Conservation (phyloP, 345 rosid genomes). For the Eucalyptus camaldulensis region DNA sequence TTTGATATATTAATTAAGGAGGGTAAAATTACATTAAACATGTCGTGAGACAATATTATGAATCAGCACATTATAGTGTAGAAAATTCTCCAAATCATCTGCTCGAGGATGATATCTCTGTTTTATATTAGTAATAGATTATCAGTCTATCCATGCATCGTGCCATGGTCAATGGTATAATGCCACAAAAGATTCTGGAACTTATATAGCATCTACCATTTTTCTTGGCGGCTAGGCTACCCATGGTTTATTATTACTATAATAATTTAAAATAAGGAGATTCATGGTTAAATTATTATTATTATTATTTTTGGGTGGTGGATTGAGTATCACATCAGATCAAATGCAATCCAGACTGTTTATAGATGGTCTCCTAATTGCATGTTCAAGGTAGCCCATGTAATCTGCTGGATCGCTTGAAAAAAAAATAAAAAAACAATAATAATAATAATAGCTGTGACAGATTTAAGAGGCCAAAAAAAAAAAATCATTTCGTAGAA, state of each 20-base stretch:
- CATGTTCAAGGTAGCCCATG: neutral
- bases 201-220: neutral
- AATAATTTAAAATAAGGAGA: neutral
- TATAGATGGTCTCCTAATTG: neutral
- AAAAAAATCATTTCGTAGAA: neutral
- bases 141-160: neutral
- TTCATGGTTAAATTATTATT: neutral
- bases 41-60: neutral
- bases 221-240: neutral
- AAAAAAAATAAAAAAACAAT: fast-evolving
- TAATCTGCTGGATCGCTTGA: neutral
- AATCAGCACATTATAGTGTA: neutral
- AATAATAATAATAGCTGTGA: neutral
- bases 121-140: neutral
- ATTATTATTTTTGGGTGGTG: neutral
- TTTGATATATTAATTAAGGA: neutral
- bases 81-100: neutral
- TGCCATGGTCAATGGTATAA: neutral
- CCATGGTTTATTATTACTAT: neutral
- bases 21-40: neutral
- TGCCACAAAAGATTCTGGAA: neutral
- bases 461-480: neutral
- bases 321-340: neutral
- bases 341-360: neutral
- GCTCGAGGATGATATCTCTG: neutral